Percentiles rank a stretch among this genome's conserved stretches.
Conservation (phyloP, 1,284 basidiomycete genomes). For the Cystobasidiaceae sp. region DNA sequence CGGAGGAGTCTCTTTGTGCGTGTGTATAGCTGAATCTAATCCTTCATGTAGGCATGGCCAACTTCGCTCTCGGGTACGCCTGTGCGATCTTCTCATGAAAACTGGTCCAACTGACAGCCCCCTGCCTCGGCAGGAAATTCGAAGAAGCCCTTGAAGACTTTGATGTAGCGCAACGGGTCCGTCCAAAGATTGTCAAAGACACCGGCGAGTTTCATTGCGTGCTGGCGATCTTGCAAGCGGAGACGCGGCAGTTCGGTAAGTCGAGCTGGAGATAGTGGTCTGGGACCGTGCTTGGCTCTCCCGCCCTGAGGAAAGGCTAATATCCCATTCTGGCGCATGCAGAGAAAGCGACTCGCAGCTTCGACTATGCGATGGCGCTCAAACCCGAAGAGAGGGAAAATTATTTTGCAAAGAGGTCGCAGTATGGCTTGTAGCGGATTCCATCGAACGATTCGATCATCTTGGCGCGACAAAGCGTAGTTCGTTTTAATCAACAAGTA, state of each 20-base stretch:
- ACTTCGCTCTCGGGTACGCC: constrained; percentile 4
- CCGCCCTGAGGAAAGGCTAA: too few species aligned
- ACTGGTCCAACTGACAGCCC: too few species aligned
- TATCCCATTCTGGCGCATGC: background rate
- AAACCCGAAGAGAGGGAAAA: constrained; percentile 27
- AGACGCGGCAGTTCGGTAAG: constrained; percentile 16
- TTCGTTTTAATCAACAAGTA: too few species aligned
- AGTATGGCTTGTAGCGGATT: constrained; percentile 14
- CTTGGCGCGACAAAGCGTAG: too few species aligned
- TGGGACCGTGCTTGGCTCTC: background rate
- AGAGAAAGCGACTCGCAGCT: constrained; percentile 6
- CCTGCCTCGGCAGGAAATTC: too few species aligned
- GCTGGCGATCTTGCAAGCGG: constrained; percentile 9
- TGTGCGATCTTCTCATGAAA: background rate
- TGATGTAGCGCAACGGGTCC: background rate
- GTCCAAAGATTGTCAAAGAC: constrained; percentile 21
- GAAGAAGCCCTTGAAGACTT: constrained; percentile 19
- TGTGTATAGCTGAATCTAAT: background rate
- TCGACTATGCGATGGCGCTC: constrained; percentile 27
- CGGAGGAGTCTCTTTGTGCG: background rate
- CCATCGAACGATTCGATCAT: too few species aligned
- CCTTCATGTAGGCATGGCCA: constrained; percentile 20
- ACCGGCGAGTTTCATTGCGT: constrained; percentile 26
- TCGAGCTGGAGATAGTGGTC: background rate
- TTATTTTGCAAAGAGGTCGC: constrained; percentile 1